Evolutionary conservation across 768 basidiomycete genomes (phyloP), one percentile per base, ranked within the genome.

Genomic region (Pluteus cervinus): DNA sequence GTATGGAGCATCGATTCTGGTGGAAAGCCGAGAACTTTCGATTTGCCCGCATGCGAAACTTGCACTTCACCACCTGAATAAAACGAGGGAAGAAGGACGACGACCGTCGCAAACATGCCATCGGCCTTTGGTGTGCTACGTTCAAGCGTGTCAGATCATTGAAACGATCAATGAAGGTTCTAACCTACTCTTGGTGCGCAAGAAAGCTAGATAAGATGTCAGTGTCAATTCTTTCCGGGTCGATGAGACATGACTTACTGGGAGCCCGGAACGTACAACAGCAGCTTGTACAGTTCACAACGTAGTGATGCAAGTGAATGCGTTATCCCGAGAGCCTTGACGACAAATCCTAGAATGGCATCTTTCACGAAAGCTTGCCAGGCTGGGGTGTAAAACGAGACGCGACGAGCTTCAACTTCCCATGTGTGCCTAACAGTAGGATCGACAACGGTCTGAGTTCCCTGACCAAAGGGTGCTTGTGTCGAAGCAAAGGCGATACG

Each of bases 41-140:
- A 53, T 6, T 48, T 45, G 12, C 46, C 45, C 1, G 55, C 55
- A 50, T 73, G 69, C 0, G 67, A 60, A 4, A 74, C 52, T 35
- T 63, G 63, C 4, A 69, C 63, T 36, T 65, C 50, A 4, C 73
- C 75, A 5, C 74, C 74, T 1, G 56, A 56, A 44, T 68, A 73
- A 5, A 35, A 43, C 1, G 73, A 73, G 3, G 72, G 72, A 3
- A 75, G 59, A 5, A 72, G 45, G 20, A 76, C 51, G 31, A 74
- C 55, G 17, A 73, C 51, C 0, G 73, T 71, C 7, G 73, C 74
- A 42, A 77, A 74, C 68, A 72, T 73, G 2, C 66, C 69, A 20
- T 61, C 42, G 1, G 56, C 55, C 47, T 72, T 71, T 37, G 67
- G 68, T 2, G 70, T 72, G 39, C 71, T 73, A 31, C 5, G 31